Conservation (phyloP, 805 yeast genomes). For the Kodamaea lidongshanica region DNA sequence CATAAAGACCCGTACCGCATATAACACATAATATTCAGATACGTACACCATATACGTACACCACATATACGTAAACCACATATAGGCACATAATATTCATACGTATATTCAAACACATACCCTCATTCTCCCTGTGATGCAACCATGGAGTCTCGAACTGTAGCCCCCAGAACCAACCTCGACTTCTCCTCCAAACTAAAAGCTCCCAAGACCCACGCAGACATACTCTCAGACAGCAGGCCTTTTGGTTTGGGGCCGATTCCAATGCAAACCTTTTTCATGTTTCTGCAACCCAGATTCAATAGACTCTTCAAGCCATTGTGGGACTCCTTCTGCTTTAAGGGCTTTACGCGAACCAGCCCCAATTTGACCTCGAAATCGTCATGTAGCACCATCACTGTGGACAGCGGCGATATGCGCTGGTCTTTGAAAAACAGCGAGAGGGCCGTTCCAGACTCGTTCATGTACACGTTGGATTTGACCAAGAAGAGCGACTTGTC, state of each 20-base stretch:
- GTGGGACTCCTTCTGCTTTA: conserved; percentile 35
- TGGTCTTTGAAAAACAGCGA: conserved; percentile 19
- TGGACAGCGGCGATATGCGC: conserved; percentile 10
- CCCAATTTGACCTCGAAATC: conserved; percentile 34
- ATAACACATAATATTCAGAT: too few relatives aligned
- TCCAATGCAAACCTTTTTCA: conserved; percentile 31
- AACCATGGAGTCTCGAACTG: too few relatives aligned
- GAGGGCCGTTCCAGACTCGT: conserved; percentile 31
- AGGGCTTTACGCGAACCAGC: conserved; percentile 21
- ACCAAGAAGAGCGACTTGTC: conserved; percentile 23
- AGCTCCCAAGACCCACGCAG: conserved; percentile 35
- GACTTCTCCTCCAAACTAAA: conserved; percentile 23
- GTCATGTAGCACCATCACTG: conserved; percentile 27
- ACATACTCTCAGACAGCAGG: conserved; percentile 30
- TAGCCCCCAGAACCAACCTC: too few relatives aligned
- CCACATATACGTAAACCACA: too few relatives aligned
- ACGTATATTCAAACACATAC: too few relatives aligned
- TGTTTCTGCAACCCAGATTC: conserved; percentile 6
- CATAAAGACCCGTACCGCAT: too few relatives aligned
- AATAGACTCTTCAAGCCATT: conserved; percentile 31
- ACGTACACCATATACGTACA: too few relatives aligned
- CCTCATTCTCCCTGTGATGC: too few relatives aligned
- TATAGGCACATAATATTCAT: too few relatives aligned
- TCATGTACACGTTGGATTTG: conserved; percentile 35
- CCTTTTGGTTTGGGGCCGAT: conserved; percentile 39